Evolutionary conservation across 805 yeast genomes (phyloP), one percentile per base, ranked within the genome.

Genomic region (Phaffomyces antillensis): DNA sequence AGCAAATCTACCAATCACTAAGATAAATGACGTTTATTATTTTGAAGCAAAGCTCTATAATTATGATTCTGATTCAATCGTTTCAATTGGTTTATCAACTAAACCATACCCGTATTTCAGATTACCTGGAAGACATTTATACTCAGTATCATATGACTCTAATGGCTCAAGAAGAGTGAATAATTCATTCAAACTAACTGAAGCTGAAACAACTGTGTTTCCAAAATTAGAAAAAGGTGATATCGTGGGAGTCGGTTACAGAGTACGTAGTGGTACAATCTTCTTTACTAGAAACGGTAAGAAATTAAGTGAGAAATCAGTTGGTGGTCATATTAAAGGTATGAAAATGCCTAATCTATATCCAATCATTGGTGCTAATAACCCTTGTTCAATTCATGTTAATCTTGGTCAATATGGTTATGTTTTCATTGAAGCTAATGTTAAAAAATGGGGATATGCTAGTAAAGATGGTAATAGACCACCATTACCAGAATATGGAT

Each of bases 211-310:
- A 59, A 48, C 75, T 53, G 54, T 81, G 56, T 73, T 79, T 46
- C 91, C 95, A 0, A 53, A 62, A 23, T 64, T 82, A 39, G 73
- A 77, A 32, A 80, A 84, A 51, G 97, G 97, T 28, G 99, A 93
- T 62, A 95, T 93, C 30, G 73, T 93, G 13, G 99, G 99, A 2
- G 77, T 91, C 26, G 99, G 99, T 0, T 85, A 87, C 59, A 74
- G 91, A 48, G 79, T 86, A 3, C 71, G 88, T 38, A 72, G 86
- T 16, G 96, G 97, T 2, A 81, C 96, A 0, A 75, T 93, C 0
- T 93, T 93, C 57, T 93, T 90, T 71, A 93, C 99, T 0, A 75
- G 96, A 52, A 93, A 93, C 56, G 99, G 99, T 26, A 88, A 88
- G 60, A 88, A 87, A 59, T 67, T 93, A 24, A 77, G 77, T 34